Percentiles rank a stretch among this genome's conserved stretches.
phyloP scores from a whole-genome alignment of 192 early-diverging fungal genomes.

The Entomortierella lignicola region DNA sequence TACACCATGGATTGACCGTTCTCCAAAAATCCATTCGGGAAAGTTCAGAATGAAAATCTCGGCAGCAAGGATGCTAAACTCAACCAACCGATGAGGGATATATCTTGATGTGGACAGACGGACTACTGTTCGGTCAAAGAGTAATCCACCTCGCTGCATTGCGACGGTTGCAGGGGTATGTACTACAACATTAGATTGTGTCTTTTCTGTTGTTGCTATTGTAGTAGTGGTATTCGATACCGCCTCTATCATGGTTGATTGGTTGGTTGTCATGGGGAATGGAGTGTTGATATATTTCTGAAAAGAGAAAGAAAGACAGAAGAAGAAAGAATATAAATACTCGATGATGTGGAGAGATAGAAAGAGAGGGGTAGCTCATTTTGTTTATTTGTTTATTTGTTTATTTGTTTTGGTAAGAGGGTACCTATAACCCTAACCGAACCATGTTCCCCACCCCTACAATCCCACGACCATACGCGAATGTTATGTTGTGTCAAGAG shows the following conservation, averaged over 20 bases:
- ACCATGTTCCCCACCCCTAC: too few relatives aligned
- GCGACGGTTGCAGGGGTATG: constrained; percentile 29
- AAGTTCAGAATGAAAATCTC: constrained; percentile 36
- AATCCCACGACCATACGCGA: too few relatives aligned
- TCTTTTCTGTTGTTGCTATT: neutral
- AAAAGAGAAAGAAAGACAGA: too few relatives aligned
- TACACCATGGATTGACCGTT: neutral
- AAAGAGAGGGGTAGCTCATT: too few relatives aligned
- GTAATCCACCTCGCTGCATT: constrained; percentile 20
- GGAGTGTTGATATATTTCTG: too few relatives aligned
- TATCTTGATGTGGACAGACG: constrained; percentile 28
- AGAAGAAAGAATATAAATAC: too few relatives aligned
- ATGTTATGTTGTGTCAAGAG: too few relatives aligned
- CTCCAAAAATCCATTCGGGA: constrained; percentile 44
- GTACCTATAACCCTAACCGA: too few relatives aligned
- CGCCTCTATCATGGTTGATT: neutral
- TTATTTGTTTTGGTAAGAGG: too few relatives aligned
- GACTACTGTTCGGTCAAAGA: constrained; percentile 22
- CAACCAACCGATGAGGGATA: constrained; percentile 32
- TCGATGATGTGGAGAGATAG: too few relatives aligned
- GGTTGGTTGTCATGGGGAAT: neutral
- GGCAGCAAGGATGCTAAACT: constrained; percentile 15
- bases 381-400: too few relatives aligned
- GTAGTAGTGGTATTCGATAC: neutral
- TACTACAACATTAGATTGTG: neutral